Evolutionary conservation across 2,329 filamentous ascomycete genomes (phyloP), one percentile per base, ranked within the genome.

Genomic region (Aspergillus felis): DNA sequence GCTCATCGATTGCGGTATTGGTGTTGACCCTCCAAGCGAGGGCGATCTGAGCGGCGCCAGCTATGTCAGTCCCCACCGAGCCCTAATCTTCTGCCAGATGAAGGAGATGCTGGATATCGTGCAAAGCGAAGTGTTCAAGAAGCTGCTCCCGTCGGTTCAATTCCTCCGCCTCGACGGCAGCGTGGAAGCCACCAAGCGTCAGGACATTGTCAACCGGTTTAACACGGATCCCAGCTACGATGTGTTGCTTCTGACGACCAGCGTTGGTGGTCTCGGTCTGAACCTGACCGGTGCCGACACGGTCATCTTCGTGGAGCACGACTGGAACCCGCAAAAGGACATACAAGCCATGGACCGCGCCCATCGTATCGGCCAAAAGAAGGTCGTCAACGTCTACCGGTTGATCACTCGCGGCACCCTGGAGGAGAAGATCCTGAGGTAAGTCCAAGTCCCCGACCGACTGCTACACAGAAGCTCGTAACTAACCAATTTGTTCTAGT

Each of bases 71-170:
- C 94, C 93, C 29, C 94, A 99, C 72, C 90, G 94, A 48, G 95
- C 94, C 0, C 84, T 99, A 28, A 89, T 99, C 64, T 99, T 99
- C 81, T 99, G 94, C 69, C 94, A 99, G 74, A 97, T 99, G 91
- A 99, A 99, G 77, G 94, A 99, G 74, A 99, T 99, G 95, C 83
- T 99, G 25, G 94, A 99, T 74, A 97, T 99, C 85, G 95, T 99
- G 2, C 92, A 97, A 71, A 91, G 89, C 67, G 92, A 93, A 57
- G 94, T 99, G 1, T 79, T 99, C 42, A 91, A 91, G 73, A 89
- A 89, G 68, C 83, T 97, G 76, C 83, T 99, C n/a, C 94, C 94
- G 1, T 90, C 88, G 0, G 92, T 97, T 5, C 94, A 95, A 41
- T 97, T 89, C 71, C 84, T 97, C 57, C 90, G 95, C n/a, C 85